phyloP scores from a whole-genome alignment of 345 rosid species.

The Eucalyptus pauciflora region DNA sequence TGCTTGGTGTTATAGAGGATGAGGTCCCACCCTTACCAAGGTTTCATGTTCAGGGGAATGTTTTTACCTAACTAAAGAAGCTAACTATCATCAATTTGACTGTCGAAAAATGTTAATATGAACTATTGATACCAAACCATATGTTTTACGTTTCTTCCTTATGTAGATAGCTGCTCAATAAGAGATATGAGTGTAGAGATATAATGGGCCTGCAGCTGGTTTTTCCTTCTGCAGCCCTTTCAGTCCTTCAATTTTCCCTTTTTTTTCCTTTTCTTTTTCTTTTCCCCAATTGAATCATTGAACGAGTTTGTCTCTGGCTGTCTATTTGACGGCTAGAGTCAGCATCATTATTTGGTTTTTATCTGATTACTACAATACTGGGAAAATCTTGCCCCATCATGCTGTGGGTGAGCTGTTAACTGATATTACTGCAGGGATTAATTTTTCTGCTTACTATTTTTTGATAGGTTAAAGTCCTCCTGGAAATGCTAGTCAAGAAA shows the following conservation, averaged over 20 bases:
- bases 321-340: not conserved
- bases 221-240: not conserved
- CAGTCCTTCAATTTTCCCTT: not conserved
- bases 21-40: not conserved
- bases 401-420: not conserved
- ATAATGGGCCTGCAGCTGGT: not conserved
- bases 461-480: slow-evolving; percentile 67
- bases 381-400: not conserved
- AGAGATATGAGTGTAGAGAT: not conserved
- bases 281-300: not conserved
- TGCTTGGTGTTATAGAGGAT: not conserved
- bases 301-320: not conserved
- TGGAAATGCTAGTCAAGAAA: slow-evolving; percentile 93
- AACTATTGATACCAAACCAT: not conserved
- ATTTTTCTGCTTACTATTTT: not conserved
- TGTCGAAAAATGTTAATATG: not conserved
- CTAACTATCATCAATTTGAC: not conserved
- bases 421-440: not conserved
- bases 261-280: not conserved
- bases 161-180: not conserved
- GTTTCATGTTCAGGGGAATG: not conserved
- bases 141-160: not conserved
- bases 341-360: not conserved
- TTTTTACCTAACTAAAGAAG: not conserved
- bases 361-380: not conserved